These are phyloP conservation scores for Saccharum officinarum DNA, from an alignment of 176 grass and related monocot species.

Conservation along the genomic window DNA sequence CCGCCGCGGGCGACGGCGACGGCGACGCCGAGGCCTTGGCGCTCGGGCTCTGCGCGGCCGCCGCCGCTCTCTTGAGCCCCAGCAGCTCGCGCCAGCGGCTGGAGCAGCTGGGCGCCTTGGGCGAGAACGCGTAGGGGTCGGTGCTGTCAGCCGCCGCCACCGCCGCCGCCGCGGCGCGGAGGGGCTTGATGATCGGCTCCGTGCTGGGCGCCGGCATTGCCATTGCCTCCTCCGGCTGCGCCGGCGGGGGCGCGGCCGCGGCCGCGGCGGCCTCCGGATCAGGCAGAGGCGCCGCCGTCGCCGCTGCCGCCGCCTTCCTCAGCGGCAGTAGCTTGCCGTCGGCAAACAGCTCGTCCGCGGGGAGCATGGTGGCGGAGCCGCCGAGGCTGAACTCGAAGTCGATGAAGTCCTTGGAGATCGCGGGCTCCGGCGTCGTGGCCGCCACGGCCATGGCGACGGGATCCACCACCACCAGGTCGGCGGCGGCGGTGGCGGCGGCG, in stretches of 20 bases:
- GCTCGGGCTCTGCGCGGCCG: conserved; percentile 17
- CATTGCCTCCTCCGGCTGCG: not conserved
- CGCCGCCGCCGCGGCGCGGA: not conserved
- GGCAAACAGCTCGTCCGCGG: conserved; percentile 85
- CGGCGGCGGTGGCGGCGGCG: not conserved
- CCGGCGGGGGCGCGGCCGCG: not conserved
- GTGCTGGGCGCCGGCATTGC: conserved; percentile 14
- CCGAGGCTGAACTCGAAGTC: conserved; percentile 90
- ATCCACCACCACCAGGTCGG: not conserved
- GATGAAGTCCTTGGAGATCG: conserved; percentile 68
- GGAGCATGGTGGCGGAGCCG: conserved; percentile 72
- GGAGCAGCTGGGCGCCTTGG: conserved; percentile 86
- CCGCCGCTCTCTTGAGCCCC: conserved; percentile 50
- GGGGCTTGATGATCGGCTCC: conserved; percentile 39
- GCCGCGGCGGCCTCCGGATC: not conserved
- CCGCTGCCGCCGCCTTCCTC: not conserved
- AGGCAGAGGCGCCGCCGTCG: not conserved
- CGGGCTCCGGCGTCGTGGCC: conserved; percentile 19
- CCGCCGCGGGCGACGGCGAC: not conserved
- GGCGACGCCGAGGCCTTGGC: conserved; percentile 30
- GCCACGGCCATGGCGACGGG: not conserved
- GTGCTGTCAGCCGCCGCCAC: not conserved
- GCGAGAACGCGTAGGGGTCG: conserved; percentile 87
- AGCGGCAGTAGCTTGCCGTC: conserved; percentile 90
- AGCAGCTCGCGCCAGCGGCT: conserved; percentile 92